Evolutionary conservation across 164 flowering plant genomes (phyloP).

Genomic region (Tetrastigma voinierianum): DNA sequence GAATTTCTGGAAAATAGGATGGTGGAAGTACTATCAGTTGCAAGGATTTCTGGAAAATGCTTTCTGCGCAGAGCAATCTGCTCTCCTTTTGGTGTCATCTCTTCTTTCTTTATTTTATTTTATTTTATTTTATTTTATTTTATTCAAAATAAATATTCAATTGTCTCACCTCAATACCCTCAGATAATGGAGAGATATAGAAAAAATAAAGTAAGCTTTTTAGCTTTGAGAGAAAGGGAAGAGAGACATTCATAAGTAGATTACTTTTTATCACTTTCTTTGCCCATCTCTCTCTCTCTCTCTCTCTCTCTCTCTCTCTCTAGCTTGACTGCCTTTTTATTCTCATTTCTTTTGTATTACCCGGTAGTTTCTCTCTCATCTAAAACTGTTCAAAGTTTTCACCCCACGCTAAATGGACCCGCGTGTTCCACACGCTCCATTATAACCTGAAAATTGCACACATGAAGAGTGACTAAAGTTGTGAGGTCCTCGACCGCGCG

Average conservation of each 20-base stretch:
- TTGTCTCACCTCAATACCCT: constrained; percentile 10
- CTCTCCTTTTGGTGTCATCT: constrained; percentile 20
- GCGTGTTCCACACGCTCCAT: background rate
- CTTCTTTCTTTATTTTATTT: constrained; percentile 1
- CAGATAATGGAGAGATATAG: constrained; percentile 5
- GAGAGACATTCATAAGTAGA: constrained; percentile 11
- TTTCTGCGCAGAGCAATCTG: constrained; percentile 32
- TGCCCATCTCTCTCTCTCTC: background rate
- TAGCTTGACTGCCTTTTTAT: constrained; percentile 28
- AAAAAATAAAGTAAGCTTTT: background rate
- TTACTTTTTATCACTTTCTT: background rate
- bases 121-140: background rate
- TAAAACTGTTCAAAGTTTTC: too few species aligned
- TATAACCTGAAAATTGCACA: too few species aligned
- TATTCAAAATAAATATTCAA: background rate
- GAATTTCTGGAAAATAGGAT: constrained; percentile 33
- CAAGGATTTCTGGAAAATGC: constrained; percentile 51
- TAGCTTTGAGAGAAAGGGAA: constrained; percentile 10
- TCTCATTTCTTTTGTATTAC: background rate
- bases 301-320: constrained; percentile 9
- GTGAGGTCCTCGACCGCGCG: too few species aligned
- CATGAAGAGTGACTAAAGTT: too few species aligned
- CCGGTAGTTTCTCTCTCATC: background rate
- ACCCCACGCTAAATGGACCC: background rate
- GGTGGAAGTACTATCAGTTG: constrained; percentile 28